phyloP scores from a whole-genome alignment of 2,329 filamentous ascomycete species.

The Talaromyces sp. region DNA sequence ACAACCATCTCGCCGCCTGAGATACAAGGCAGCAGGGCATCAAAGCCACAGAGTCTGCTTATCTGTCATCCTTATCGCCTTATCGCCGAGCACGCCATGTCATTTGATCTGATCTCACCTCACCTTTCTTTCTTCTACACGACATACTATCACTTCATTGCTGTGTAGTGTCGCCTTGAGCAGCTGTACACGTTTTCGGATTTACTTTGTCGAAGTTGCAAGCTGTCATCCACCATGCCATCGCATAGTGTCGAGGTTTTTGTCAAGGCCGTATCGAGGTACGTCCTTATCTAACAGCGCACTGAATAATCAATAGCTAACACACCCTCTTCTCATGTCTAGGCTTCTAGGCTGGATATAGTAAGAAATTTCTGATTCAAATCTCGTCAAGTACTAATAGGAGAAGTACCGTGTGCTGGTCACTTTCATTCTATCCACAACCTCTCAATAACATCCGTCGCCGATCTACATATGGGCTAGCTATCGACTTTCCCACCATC shows the following conservation, averaged over 20 bases:
- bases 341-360: conserved; percentile 72
- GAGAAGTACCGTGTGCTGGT: conserved; percentile 67
- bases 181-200: not conserved
- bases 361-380: conserved; percentile 30
- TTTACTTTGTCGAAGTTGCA: not conserved
- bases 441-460: conserved; percentile 73
- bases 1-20: conserved; percentile 28
- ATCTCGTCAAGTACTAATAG: not conserved
- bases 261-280: conserved; percentile 43
- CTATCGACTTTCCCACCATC: conserved; percentile 79
- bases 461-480: conserved; percentile 74
- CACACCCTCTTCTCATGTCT: not conserved
- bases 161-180: not conserved
- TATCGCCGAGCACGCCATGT: not conserved
- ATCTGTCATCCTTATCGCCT: not conserved
- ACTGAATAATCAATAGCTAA: conserved; percentile 16
- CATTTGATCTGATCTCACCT: not conserved
- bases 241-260: conserved; percentile 34
- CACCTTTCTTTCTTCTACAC: not conserved
- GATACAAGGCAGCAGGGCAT: not conserved
- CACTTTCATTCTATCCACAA: conserved; percentile 88
- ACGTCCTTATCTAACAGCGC: conserved; percentile 20
- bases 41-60: not conserved
- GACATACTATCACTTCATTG: not conserved
- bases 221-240: conserved; percentile 23